Conservation (phyloP, 345 rosid species). For the Camelina sativa region DNA sequence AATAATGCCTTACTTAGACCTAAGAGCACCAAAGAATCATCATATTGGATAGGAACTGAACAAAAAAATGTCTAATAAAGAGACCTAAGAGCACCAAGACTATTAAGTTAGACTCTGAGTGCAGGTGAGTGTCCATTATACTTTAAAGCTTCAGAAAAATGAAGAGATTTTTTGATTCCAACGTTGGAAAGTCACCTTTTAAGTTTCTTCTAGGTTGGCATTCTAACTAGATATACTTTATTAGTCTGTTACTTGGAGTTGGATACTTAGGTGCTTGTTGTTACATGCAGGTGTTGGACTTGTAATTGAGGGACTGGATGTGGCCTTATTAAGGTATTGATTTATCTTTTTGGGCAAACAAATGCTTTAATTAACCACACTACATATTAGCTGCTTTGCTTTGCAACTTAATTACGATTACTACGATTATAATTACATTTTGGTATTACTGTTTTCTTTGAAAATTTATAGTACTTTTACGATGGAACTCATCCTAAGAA, state of each 20-base stretch:
- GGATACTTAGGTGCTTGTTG: background rate
- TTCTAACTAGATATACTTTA: background rate
- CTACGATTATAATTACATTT: no score
- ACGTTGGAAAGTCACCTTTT: conserved; percentile 8
- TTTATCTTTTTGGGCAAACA: no score
- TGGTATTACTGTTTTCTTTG: no score
- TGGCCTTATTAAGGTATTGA: background rate
- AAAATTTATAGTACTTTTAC: no score
- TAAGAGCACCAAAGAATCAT: background rate
- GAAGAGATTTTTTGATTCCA: conserved; percentile 86
- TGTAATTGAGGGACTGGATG: background rate
- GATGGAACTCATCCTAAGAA: background rate
- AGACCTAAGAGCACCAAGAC: no score
- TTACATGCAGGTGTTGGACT: background rate
- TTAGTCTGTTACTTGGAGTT: background rate
- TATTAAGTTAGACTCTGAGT: conserved; percentile 1
- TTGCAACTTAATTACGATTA: no score
- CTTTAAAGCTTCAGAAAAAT: conserved; percentile 88
- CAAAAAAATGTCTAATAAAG: no score
- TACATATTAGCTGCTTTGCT: no score
- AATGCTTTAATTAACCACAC: no score
- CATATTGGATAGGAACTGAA: background rate
- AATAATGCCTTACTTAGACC: background rate
- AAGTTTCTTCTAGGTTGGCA: background rate
- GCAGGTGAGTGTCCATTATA: conserved; percentile 83